Conservation (phyloP, 2,329 filamentous ascomycete species). For the Fusarium sp. region DNA sequence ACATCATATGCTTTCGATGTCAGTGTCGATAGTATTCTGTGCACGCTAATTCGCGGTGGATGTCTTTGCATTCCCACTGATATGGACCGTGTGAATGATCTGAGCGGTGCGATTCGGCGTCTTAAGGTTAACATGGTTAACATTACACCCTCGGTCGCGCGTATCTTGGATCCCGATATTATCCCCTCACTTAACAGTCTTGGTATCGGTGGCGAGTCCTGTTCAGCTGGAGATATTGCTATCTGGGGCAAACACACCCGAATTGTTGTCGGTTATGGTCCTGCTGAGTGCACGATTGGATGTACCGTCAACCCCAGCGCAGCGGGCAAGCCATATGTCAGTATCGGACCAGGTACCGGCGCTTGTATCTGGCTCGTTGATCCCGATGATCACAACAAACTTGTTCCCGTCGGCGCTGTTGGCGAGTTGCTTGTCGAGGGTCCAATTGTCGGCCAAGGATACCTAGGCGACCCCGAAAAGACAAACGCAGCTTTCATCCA, state of each 20-base stretch:
- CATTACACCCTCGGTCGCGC: conserved; percentile 62
- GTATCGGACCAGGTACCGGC: conserved; percentile 61
- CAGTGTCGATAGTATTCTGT: conserved; percentile 65
- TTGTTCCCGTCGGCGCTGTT: conserved; percentile 60
- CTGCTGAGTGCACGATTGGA: conserved; percentile 65
- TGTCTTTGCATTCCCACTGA: conserved; percentile 67
- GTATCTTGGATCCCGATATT: conserved; percentile 58
- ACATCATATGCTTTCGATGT: conserved; percentile 66
- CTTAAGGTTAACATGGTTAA: conserved; percentile 60
- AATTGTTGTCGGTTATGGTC: conserved; percentile 64
- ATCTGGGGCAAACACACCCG: conserved; percentile 59
- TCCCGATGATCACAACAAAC: conserved; percentile 57
- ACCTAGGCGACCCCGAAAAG: conserved; percentile 67
- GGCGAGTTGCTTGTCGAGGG: conserved; percentile 67
- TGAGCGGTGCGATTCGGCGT: conserved; percentile 58
- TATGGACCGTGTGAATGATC: conserved; percentile 62
- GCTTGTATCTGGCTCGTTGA: conserved; percentile 64
- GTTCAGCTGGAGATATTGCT: conserved; percentile 62
- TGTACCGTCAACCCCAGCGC: conserved; percentile 59
- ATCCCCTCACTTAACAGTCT: conserved; percentile 60
- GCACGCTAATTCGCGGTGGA: conserved; percentile 61
- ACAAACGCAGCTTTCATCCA: conserved; percentile 68
- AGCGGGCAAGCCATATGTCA: conserved; percentile 49
- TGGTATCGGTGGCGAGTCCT: conserved; percentile 63
- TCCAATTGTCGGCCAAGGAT: conserved; percentile 71